Base-by-base conservation (phyloP, 352 stramenopile genomes). In the Globisporangium perplexum region DNA sequence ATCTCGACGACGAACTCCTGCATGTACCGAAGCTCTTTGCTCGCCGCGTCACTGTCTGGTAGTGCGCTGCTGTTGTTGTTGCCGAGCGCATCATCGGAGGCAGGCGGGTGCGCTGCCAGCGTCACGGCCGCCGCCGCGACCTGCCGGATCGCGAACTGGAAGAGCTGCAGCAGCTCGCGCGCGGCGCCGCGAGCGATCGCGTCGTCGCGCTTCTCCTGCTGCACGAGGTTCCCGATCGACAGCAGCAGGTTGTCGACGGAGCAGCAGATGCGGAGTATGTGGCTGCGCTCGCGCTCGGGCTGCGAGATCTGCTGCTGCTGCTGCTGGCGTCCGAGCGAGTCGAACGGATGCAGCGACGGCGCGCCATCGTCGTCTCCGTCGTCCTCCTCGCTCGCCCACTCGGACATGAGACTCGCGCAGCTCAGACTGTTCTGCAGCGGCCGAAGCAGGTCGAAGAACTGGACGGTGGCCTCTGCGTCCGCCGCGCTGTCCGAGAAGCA, bases 161-260 rank as follows among this genome's bases (percentile, higher is more conserved):
- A 72, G 6, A 89, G 55, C 28, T 76, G 60, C 6, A 78, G 45
- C 0, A 89, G 53, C 43, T 76, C 66, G 11, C 58, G 66, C 0
- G 77, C 71, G 7, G 77, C 65, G 6, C 68, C 73, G 17, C 68
- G 67, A 5, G 63, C 71, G 53, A 87, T 75, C 0, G 61, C 67
- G 14, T 77, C 56, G 24, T 71, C 65, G 14, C 68, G 59, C 39
- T 85, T 88, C 30, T 86, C 54, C 39, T 83, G 62, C 33, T 84
- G 69, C 7, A 72, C 60, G 6, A 64, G 72, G 47, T 74, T 71
- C 0, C 66, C 66, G 8, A 88, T 76, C 1, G 74, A 72, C 11
- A 86, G 50, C 22, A 88, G 59, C 4, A 88, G 46, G 33, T 86
- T 88, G 51, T 88, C 74, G 22, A 88, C 55, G 3, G 77, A 88